phyloP scores from a whole-genome alignment of 352 stramenopile species.

The Phytophthora sojae region DNA sequence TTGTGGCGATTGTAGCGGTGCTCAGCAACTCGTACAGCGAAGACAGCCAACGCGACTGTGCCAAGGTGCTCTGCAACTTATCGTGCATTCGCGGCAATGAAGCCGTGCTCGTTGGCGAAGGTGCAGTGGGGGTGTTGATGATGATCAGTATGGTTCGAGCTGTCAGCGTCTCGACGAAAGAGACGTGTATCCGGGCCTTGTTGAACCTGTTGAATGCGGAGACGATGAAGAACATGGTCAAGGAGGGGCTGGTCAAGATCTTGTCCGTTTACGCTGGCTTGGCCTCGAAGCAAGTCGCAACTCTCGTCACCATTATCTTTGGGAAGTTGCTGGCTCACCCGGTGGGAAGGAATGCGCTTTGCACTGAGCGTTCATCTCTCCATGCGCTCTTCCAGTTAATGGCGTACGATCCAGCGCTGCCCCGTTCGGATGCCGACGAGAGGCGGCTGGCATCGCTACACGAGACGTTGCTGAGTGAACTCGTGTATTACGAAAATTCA shows the following conservation, averaged over 20 bases:
- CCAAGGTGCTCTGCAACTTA: conserved; percentile 77
- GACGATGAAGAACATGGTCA: conserved; percentile 71
- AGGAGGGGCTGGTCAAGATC: conserved; percentile 75
- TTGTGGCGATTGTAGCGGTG: conserved; percentile 57
- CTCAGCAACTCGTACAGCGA: conserved; percentile 88
- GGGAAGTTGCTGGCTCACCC: conserved; percentile 61
- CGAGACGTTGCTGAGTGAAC: conserved; percentile 56
- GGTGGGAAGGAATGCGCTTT: conserved; percentile 55
- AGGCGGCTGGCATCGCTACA: conserved; percentile 30
- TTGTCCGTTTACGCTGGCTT: conserved; percentile 55
- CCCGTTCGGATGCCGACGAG: conserved; percentile 2
- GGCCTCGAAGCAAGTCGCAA: conserved; percentile 28
- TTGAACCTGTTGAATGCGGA: conserved; percentile 69
- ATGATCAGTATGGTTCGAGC: conserved; percentile 86
- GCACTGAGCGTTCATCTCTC: conserved; percentile 51
- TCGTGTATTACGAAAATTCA: conserved; percentile 66
- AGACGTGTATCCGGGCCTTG: conserved; percentile 71
- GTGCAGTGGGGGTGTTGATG: conserved; percentile 71
- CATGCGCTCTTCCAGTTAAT: conserved; percentile 64
- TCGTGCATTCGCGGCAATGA: conserved; percentile 65
- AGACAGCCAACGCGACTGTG: conserved; percentile 79
- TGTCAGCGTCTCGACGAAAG: conserved; percentile 65
- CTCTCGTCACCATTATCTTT: conserved; percentile 64
- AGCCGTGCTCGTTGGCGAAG: conserved; percentile 57
- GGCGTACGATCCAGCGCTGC: conserved; percentile 13